phyloP scores from a whole-genome alignment of 441 rosid species.

The Populus hybrid region DNA sequence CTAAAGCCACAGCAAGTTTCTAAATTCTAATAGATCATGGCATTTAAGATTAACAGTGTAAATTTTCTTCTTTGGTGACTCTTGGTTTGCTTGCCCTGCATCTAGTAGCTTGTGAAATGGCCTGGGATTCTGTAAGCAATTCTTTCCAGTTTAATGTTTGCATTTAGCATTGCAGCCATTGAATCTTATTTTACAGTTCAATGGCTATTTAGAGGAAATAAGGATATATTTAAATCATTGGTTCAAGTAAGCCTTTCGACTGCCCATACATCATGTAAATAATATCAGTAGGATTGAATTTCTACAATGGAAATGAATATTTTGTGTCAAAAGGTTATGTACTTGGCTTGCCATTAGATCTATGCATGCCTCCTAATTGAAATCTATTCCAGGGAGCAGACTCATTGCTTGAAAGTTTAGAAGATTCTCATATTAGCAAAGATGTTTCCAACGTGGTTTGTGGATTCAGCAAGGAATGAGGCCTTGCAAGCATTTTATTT shows the following conservation, averaged over 20 bases:
- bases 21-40: background rate
- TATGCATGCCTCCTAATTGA: background rate
- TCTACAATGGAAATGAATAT: background rate
- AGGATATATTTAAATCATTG: background rate
- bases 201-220: background rate
- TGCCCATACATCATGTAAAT: constrained; percentile 17
- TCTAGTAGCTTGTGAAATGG: constrained; percentile 4
- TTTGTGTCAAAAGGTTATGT: background rate
- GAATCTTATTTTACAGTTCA: constrained; percentile 16
- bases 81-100: background rate
- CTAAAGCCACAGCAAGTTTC: constrained; percentile 2
- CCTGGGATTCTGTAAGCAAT: constrained; percentile 17
- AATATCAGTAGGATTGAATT: background rate
- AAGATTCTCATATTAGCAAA: background rate
- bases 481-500: too few relatives aligned
- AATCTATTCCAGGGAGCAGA: background rate
- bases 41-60: background rate
- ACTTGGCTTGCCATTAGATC: background rate
- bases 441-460: background rate
- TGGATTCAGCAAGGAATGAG: too few relatives aligned
- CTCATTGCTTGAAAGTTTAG: background rate
- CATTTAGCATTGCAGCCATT: constrained; percentile 6
- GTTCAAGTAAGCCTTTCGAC: background rate
- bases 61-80: background rate
- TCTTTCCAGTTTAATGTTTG: constrained; percentile 2